A percentile compares a stretch with the other conserved stretches of the same genome.
phyloP scores from a whole-genome alignment of 768 basidiomycete species.

The Lenzites betulinus region DNA sequence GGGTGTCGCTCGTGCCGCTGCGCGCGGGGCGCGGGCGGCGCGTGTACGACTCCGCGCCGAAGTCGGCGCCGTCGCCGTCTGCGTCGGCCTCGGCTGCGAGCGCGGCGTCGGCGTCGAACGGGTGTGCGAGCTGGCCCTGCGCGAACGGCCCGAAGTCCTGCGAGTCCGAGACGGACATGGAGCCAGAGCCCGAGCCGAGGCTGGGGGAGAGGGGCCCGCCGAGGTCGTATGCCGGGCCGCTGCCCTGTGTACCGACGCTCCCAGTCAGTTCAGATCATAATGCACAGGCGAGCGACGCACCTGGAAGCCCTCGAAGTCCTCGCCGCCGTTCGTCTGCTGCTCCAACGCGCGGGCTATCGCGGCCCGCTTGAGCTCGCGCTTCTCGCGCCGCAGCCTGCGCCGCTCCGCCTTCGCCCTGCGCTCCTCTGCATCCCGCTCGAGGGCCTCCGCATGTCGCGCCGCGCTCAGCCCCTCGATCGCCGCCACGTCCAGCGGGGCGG shows the following conservation, averaged over 20 bases:
- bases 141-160: constrained; percentile 37
- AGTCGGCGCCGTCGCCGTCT: constrained; percentile 53
- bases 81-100: constrained; percentile 51
- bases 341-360: constrained; percentile 41
- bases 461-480: constrained; percentile 55
- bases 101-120: constrained; percentile 43
- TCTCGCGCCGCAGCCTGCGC: constrained; percentile 47
- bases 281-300: constrained; percentile 38
- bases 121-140: constrained; percentile 15
- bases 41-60: constrained; percentile 59
- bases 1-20: constrained; percentile 50
- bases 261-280: not conserved
- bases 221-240: constrained; percentile 17
- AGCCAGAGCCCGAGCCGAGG: constrained; percentile 21
- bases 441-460: constrained; percentile 39
- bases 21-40: constrained; percentile 34
- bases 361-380: constrained; percentile 45
- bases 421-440: constrained; percentile 43
- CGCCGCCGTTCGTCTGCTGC: constrained; percentile 27
- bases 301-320: constrained; percentile 68
- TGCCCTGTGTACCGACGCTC: constrained; percentile 21
- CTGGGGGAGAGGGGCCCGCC: constrained; percentile 15
- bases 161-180: constrained; percentile 19
- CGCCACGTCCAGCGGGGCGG: constrained; percentile 61
- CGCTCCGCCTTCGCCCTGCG: constrained; percentile 47